A percentile compares a stretch with the other conserved stretches of the same genome.
Conservation (phyloP, 495 filamentous ascomycete species). For the Trichoderma parareesei region DNA sequence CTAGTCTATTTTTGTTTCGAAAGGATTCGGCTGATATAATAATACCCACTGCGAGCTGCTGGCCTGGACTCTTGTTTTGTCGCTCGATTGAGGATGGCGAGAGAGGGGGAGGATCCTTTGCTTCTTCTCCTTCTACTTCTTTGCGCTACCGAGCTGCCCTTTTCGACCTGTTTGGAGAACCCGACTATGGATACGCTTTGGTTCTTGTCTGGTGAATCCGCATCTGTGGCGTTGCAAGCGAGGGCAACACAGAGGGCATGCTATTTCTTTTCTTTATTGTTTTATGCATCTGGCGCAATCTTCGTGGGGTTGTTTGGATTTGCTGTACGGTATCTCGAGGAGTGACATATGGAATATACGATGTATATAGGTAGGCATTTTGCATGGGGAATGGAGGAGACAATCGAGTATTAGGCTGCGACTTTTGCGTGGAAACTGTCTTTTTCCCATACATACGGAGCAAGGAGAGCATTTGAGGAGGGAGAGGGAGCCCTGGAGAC, state of each 20-base stretch:
- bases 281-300: neutral
- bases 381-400: too few relatives aligned
- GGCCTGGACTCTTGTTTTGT: neutral
- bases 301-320: neutral
- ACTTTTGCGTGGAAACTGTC: too few relatives aligned
- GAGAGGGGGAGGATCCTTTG: neutral
- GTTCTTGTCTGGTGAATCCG: neutral
- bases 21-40: slow-evolving; percentile 1
- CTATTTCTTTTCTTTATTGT: neutral
- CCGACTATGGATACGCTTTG: neutral
- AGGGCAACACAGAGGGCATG: neutral
- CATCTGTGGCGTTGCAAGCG: slow-evolving; percentile 4
- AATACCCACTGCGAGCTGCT: neutral
- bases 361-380: neutral
- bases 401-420: too few relatives aligned
- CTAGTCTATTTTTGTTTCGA: slow-evolving; percentile 2
- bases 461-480: too few relatives aligned
- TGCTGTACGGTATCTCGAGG: neutral
- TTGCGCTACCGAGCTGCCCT: neutral
- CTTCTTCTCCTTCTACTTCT: neutral
- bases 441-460: too few relatives aligned
- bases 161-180: neutral
- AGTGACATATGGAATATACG: neutral
- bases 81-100: neutral
- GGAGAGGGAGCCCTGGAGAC: too few relatives aligned